phyloP scores from a whole-genome alignment of 129 eudicot genomes.

The Centella asiatica region DNA sequence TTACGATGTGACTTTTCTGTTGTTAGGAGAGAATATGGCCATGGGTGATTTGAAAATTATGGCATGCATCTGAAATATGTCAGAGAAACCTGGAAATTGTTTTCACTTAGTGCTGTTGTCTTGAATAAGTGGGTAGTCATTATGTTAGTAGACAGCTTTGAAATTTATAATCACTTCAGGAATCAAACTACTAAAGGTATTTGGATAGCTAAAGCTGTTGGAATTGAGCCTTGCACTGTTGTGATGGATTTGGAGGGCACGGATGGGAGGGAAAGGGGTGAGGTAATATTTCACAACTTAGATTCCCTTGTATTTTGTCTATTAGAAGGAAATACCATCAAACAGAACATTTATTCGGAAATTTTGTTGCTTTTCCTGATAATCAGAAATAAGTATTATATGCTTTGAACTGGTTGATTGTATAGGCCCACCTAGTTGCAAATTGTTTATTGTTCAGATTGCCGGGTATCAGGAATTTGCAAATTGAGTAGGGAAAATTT shows the following conservation, averaged over 20 bases:
- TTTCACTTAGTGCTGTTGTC: not conserved
- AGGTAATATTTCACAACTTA: constrained; percentile 26
- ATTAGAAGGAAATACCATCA: not conserved
- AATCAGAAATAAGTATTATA: too few species aligned
- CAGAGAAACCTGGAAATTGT: too few species aligned
- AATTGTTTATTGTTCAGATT: too few species aligned
- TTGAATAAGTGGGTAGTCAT: not conserved
- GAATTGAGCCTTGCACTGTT: constrained; percentile 62
- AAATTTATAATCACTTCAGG: constrained; percentile 18
- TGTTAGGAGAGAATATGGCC: not conserved
- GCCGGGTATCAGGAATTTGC: too few species aligned
- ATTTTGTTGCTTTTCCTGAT: not conserved
- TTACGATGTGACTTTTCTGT: too few species aligned
- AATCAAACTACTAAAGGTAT: constrained; percentile 67
- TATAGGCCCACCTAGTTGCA: too few species aligned
- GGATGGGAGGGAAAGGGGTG: constrained; percentile 81
- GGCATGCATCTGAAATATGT: too few species aligned
- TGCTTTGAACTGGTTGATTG: too few species aligned
- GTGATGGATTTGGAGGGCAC: constrained; percentile 87
- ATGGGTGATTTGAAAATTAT: constrained; percentile 1
- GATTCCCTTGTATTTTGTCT: not conserved
- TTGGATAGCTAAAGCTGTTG: constrained; percentile 67
- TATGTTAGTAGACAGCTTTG: not conserved
- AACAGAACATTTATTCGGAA: not conserved
- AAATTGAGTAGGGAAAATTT: too few species aligned